Percentiles rank a stretch among this genome's conserved stretches.
Evolutionary conservation across 1,284 basidiomycete genomes (phyloP).

Genomic region (Sporisorium exsertum): DNA sequence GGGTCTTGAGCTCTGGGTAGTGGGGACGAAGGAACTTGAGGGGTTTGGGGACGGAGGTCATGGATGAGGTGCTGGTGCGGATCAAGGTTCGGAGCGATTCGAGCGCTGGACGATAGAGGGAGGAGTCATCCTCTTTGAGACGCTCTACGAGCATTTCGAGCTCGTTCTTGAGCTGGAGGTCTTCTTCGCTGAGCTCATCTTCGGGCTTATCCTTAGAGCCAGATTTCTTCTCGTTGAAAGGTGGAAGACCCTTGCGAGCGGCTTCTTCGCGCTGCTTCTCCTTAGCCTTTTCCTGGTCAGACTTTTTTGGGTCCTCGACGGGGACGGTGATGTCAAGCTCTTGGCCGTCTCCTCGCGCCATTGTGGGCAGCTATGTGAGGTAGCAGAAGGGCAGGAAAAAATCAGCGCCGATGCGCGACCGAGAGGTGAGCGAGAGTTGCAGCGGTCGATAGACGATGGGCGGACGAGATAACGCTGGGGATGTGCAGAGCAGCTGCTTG

Average conservation of each 20-base stretch:
- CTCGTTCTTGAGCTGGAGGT: conserved; percentile 91
- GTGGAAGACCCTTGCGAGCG: conserved; percentile 46
- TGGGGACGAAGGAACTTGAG: conserved; percentile 97
- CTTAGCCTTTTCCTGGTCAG: conserved; percentile 52
- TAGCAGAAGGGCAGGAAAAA: not conserved
- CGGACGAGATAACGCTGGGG: not conserved
- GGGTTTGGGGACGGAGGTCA: conserved; percentile 99
- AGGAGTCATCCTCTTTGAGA: conserved; percentile 87
- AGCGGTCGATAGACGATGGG: not conserved
- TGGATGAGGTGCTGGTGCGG: conserved; percentile 94
- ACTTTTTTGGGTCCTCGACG: conserved; percentile 46
- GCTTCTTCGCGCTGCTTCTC: conserved; percentile 52
- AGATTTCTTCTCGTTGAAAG: conserved; percentile 31
- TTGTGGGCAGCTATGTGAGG: conserved; percentile 19
- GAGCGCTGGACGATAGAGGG: conserved; percentile 87
- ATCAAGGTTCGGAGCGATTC: conserved; percentile 95
- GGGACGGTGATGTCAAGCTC: conserved; percentile 54
- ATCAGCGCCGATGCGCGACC: conserved; percentile 6
- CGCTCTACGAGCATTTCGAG: conserved; percentile 97
- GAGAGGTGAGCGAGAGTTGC: not conserved
- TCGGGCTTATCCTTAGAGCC: conserved; percentile 74
- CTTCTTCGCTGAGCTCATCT: conserved; percentile 88
- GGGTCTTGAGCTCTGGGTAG: conserved; percentile 81
- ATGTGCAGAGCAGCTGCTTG: not conserved
- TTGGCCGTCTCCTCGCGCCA: conserved; percentile 54